Evolutionary conservation across 179 eudicot species (phyloP).

Genomic region (Gypsophila paniculata): DNA sequence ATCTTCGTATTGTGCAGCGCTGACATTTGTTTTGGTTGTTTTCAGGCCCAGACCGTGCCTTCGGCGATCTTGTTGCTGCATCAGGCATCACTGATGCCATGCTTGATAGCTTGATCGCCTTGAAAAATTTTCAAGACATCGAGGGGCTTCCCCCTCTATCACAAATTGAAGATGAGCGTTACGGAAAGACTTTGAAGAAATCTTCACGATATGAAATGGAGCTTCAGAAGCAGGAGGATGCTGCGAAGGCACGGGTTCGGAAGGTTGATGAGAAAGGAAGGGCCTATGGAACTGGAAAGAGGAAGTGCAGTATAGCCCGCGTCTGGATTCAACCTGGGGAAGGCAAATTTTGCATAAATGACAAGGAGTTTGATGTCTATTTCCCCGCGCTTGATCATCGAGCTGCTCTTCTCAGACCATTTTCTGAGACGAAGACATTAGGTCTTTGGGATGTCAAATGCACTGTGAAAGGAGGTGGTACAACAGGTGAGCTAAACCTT

Average conservation of each 20-base stretch:
- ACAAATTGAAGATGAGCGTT: conserved; percentile 72
- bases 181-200: conserved; percentile 51
- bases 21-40: conserved; percentile 14
- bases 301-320: conserved; percentile 92
- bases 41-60: conserved; percentile 87
- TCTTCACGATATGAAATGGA: conserved; percentile 73
- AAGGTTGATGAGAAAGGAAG: conserved; percentile 80
- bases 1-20: not conserved
- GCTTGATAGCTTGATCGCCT: conserved; percentile 88
- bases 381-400: conserved; percentile 96
- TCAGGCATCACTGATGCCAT: conserved; percentile 91
- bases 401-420: conserved; percentile 93
- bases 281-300: conserved; percentile 92
- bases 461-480: conserved; percentile 95
- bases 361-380: conserved; percentile 82
- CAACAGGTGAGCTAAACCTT: conserved; percentile 51
- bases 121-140: conserved; percentile 68
- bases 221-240: conserved; percentile 79
- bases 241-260: conserved; percentile 71
- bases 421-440: conserved; percentile 76
- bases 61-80: conserved; percentile 87
- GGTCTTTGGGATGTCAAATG: conserved; percentile 87
- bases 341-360: conserved; percentile 71
- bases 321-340: conserved; percentile 96
- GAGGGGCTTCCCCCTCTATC: conserved; percentile 78